Percentiles rank a stretch among this genome's conserved stretches.
Conservation (phyloP, 2,329 filamentous ascomycete species). For the Aspergillus glaucus region DNA sequence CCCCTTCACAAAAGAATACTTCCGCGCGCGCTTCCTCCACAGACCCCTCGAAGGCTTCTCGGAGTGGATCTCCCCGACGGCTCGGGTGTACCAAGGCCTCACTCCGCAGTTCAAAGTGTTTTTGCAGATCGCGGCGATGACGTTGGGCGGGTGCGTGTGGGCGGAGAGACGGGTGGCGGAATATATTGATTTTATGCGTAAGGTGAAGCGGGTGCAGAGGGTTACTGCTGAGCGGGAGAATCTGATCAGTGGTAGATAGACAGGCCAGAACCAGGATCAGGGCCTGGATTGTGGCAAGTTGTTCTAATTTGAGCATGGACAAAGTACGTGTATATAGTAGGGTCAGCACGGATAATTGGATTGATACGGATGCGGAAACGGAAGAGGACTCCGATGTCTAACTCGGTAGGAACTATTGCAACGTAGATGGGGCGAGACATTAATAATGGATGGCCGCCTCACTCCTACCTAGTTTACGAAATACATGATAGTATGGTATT, state of each 20-base stretch:
- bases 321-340: too few relatives aligned
- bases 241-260: neutral
- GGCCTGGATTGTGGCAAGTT: too few relatives aligned
- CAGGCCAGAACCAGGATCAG: neutral
- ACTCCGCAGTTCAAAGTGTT: conserved; percentile 47
- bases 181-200: conserved; percentile 39
- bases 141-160: conserved; percentile 44
- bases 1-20: conserved; percentile 24
- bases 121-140: conserved; percentile 43
- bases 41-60: conserved; percentile 45
- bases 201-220: conserved; percentile 36
- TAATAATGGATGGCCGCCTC: too few relatives aligned
- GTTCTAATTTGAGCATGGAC: too few relatives aligned
- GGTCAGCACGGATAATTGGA: too few relatives aligned
- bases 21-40: conserved; percentile 30
- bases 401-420: too few relatives aligned
- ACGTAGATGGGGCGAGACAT: too few relatives aligned
- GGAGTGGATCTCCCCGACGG: conserved; percentile 38
- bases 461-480: too few relatives aligned
- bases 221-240: conserved; percentile 23
- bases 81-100: conserved; percentile 41
- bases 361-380: too few relatives aligned
- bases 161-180: conserved; percentile 42
- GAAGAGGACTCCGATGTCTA: neutral
- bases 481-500: too few relatives aligned